These are phyloP conservation scores for Chloromonas sp. DNA, from an alignment of 163 green algal species.

Conservation along the genomic window DNA sequence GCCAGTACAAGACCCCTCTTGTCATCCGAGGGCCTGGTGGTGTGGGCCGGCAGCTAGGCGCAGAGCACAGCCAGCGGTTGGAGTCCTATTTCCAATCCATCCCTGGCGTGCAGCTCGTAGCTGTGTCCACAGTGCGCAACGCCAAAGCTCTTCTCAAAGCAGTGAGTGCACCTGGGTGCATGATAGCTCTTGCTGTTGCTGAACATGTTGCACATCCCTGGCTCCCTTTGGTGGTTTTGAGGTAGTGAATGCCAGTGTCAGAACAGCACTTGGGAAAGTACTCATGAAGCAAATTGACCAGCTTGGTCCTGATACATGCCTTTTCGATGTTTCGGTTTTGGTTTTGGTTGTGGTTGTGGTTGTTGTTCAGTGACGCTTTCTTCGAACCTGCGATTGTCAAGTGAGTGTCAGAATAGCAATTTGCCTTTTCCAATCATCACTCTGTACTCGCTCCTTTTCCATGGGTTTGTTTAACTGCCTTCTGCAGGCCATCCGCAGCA, in stretches of 20 bases:
- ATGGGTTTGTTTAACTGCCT: not conserved
- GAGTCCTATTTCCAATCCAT: conserved; percentile 97
- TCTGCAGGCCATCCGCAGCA: conserved; percentile 60
- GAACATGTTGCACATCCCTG: not conserved
- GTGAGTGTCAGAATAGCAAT: too few species aligned
- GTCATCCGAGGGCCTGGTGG: conserved; percentile 89
- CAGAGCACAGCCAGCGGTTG: conserved; percentile 92
- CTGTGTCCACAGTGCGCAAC: conserved; percentile 80
- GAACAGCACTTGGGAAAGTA: too few species aligned
- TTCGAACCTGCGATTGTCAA: too few species aligned
- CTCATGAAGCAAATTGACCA: too few species aligned
- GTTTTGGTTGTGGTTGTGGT: too few species aligned
- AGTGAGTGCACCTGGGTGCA: conserved; percentile 33
- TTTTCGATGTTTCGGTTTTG: too few species aligned
- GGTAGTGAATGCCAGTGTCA: not conserved
- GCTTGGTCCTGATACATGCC: too few species aligned
- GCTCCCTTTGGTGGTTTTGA: not conserved
- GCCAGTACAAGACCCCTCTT: conserved; percentile 93
- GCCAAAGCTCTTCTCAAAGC: conserved; percentile 90
- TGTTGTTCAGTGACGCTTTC: too few species aligned
- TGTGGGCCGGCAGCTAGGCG: conserved; percentile 88
- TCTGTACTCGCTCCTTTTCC: too few species aligned
- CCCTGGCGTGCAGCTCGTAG: conserved; percentile 91
- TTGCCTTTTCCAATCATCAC: too few species aligned
- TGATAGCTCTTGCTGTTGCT: too few species aligned